Conservation (phyloP, 2,329 filamentous ascomycete genomes). For the Aspergillus sp. region DNA sequence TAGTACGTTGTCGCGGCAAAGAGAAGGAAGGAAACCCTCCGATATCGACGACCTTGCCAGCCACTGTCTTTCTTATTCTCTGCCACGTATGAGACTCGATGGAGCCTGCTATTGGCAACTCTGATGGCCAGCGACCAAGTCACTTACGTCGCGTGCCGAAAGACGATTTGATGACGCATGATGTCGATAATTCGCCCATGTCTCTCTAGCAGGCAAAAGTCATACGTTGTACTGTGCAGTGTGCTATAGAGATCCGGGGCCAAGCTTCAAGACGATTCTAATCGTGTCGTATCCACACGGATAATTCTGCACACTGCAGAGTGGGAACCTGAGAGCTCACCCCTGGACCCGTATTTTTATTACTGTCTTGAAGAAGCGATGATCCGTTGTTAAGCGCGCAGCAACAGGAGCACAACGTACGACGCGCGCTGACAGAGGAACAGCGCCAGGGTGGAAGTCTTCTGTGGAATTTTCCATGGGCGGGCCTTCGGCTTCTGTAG, state of each 20-base stretch:
- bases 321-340: slow-evolving; percentile 15
- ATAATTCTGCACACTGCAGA: slow-evolving; percentile 16
- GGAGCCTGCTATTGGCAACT: slow-evolving; percentile 11
- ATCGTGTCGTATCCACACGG: slow-evolving; percentile 13
- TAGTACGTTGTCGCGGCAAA: neutral
- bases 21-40: neutral
- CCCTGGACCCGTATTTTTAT: slow-evolving; percentile 6
- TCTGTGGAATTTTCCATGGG: slow-evolving; percentile 33
- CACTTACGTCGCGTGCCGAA: neutral
- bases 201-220: neutral
- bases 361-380: neutral
- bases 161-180: neutral
- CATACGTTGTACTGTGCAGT: neutral
- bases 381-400: slow-evolving; percentile 15
- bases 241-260: slow-evolving; percentile 3
- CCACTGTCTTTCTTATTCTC: slow-evolving; percentile 5
- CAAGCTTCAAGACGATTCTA: slow-evolving; percentile 23
- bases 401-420: slow-evolving; percentile 5
- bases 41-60: slow-evolving; percentile 15
- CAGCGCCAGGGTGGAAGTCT: slow-evolving; percentile 21
- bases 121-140: slow-evolving; percentile 5
- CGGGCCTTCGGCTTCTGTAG: slow-evolving; percentile 29
- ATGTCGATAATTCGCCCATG: neutral
- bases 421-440: slow-evolving; percentile 13
- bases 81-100: slow-evolving; percentile 14